Evolutionary conservation across 2,329 filamentous ascomycete species (phyloP).

Genomic region (Stachybotrys echinatus): DNA sequence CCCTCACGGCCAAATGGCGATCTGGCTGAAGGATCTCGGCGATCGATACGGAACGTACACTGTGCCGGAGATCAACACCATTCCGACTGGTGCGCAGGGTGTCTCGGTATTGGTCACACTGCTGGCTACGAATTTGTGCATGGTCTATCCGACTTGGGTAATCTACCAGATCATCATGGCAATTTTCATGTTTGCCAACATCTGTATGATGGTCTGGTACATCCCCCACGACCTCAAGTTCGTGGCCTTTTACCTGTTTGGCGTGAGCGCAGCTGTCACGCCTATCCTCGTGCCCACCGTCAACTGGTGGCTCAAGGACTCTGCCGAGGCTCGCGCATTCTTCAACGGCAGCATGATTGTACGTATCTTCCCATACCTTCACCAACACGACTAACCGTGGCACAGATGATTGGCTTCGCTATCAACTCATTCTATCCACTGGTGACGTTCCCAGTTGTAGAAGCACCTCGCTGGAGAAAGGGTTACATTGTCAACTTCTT

Average conservation of each 20-base stretch:
- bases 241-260: constrained; percentile 14
- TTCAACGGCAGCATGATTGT: background rate
- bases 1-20: background rate
- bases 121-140: constrained; percentile 13
- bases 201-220: constrained; percentile 12
- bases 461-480: constrained; percentile 1
- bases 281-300: constrained; percentile 16
- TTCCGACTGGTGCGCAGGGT: constrained; percentile 12
- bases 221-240: constrained; percentile 12
- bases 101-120: constrained; percentile 18
- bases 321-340: constrained; percentile 12
- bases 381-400: background rate
- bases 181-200: constrained; percentile 12
- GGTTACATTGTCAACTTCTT: constrained; percentile 1
- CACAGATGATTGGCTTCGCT: background rate
- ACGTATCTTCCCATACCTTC: background rate
- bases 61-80: background rate
- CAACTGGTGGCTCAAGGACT: constrained; percentile 16
- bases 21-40: background rate
- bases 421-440: background rate
- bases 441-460: background rate
- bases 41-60: constrained; percentile 7
- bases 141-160: constrained; percentile 22
- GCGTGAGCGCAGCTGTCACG: constrained; percentile 14
- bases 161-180: constrained; percentile 15